A percentile compares a stretch with the other conserved stretches of the same genome.
phyloP scores from a whole-genome alignment of 495 filamentous ascomycete species.

The Pyrenula massariospora region DNA sequence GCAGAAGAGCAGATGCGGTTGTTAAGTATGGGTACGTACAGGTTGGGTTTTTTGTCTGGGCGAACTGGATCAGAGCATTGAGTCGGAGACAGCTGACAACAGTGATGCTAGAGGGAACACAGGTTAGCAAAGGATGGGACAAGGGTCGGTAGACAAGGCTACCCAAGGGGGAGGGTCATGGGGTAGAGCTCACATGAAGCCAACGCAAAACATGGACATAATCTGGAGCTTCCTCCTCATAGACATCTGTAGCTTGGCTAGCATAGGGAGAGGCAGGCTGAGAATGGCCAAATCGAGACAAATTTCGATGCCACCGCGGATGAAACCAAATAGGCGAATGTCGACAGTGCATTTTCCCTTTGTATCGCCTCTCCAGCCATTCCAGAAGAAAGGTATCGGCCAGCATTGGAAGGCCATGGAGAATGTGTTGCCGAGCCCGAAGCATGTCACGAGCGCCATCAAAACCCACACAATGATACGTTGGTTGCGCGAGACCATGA shows the following conservation, averaged over 20 bases:
- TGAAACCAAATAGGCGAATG: conserved; percentile 12
- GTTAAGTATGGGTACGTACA: conserved; percentile 9
- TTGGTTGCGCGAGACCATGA: conserved; percentile 15
- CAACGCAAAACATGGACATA: conserved; percentile 38
- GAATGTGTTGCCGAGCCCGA: conserved; percentile 16
- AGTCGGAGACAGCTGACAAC: conserved; percentile 28
- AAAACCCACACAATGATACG: conserved; percentile 14
- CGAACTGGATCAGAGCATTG: conserved; percentile 21
- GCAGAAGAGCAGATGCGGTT: neutral
- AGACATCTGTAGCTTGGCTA: conserved; percentile 28
- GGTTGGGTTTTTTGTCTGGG: conserved; percentile 17
- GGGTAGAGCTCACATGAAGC: conserved; percentile 31
- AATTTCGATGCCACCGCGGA: conserved; percentile 14
- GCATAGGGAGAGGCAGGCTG: conserved; percentile 27
- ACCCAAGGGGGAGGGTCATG: neutral
- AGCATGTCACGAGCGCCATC: conserved; percentile 14
- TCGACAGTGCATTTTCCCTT: conserved; percentile 11
- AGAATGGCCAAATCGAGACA: conserved; percentile 15
- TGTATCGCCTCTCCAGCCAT: conserved; percentile 16
- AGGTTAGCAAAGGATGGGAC: neutral
- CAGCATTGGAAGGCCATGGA: conserved; percentile 23
- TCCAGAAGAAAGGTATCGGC: conserved; percentile 22
- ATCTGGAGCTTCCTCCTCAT: conserved; percentile 35
- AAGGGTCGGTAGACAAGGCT: neutral
- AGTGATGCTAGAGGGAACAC: conserved; percentile 15